phyloP scores from a whole-genome alignment of 345 rosid species.

The Angophora floribunda region DNA sequence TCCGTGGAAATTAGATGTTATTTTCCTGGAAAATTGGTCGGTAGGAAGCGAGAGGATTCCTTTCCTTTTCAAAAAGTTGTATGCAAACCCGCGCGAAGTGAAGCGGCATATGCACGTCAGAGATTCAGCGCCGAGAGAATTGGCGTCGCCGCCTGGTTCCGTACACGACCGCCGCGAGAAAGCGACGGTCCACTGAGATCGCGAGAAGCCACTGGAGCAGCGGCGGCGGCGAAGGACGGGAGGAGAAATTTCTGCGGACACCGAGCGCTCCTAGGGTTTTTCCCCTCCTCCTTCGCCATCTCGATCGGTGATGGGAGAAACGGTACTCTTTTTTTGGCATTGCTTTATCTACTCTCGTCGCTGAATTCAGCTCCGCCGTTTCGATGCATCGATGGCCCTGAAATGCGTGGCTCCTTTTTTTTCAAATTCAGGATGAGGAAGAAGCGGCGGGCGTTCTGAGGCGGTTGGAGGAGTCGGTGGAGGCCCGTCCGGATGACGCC shows the following conservation, averaged over 20 bases:
- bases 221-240: background rate
- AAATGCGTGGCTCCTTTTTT: background rate
- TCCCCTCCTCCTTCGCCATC: background rate
- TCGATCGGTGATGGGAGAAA: background rate
- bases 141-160: background rate
- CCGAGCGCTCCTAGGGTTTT: background rate
- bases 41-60: background rate
- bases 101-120: background rate
- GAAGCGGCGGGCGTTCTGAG: conserved; percentile 11
- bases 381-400: background rate
- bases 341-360: background rate
- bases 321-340: background rate
- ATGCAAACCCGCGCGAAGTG: background rate
- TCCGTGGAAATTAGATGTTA: background rate
- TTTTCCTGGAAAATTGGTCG: background rate
- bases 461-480: conserved; percentile 42
- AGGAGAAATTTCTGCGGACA: background rate
- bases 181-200: background rate
- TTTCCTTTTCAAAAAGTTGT: background rate
- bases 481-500: conserved; percentile 62
- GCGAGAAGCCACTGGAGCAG: background rate
- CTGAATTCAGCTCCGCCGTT: background rate
- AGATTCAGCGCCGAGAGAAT: background rate
- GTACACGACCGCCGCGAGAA: background rate
- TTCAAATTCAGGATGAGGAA: conserved; percentile 1